Evolutionary conservation across 495 filamentous ascomycete genomes (phyloP).

Genomic region (Xylaria nigripes): DNA sequence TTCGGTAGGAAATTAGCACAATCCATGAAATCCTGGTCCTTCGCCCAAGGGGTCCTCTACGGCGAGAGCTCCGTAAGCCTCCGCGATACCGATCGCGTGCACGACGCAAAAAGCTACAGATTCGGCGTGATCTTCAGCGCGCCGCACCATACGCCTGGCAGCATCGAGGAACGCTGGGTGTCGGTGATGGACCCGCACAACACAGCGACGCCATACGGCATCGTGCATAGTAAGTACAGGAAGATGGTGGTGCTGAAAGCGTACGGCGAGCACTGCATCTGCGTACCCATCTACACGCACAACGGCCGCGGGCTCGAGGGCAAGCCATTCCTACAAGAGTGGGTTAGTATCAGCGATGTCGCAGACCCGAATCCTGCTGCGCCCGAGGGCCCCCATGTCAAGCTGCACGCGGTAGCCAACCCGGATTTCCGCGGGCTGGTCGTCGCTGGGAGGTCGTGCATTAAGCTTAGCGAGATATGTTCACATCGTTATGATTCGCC

Average conservation of each 20-base stretch:
- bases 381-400: conserved; percentile 14
- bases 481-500: conserved; percentile 16
- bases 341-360: conserved; percentile 18
- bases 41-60: conserved; percentile 2
- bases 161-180: conserved; percentile 10
- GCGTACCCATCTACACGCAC: conserved; percentile 20
- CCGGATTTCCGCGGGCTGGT: conserved; percentile 1
- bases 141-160: conserved; percentile 6
- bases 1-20: conserved; percentile 1
- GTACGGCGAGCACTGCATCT: conserved; percentile 16
- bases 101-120: background rate
- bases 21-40: conserved; percentile 6
- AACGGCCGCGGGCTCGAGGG: conserved; percentile 16
- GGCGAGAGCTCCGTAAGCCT: conserved; percentile 4
- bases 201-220: conserved; percentile 17
- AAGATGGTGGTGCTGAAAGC: conserved; percentile 17
- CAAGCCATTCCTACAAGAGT: conserved; percentile 8
- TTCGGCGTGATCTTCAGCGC: conserved; percentile 17
- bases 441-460: conserved; percentile 12
- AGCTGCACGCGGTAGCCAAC: conserved; percentile 1
- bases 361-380: background rate
- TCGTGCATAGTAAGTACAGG: conserved; percentile 17
- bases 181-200: conserved; percentile 11
- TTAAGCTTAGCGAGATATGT: conserved; percentile 16
- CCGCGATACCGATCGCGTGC: conserved; percentile 9